Evolutionary conservation across 805 yeast species (phyloP), one percentile per base, ranked within the genome.

Genomic region (Pichia phayaonensis): DNA sequence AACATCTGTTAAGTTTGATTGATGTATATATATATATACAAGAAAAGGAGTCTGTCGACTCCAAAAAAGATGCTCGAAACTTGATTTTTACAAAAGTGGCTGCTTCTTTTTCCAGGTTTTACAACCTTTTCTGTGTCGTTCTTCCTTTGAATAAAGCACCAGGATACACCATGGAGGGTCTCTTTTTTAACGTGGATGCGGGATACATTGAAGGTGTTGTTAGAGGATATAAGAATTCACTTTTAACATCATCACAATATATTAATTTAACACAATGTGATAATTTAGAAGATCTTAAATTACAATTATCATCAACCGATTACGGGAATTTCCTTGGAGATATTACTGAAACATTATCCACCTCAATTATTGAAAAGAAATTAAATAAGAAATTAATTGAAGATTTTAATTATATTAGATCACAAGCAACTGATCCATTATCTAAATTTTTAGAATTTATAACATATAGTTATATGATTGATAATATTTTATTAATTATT

Each of bases 381-480:
- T 83, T 95, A 45, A 76, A 84, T 24, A 76, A 76, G 56, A 88
- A 86, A 65, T 72, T 94, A 52, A 85, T 83, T 61, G 80, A 80
- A 41, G 95, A 94, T 66, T 94, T 90, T 70, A 83, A 86, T 56
- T 92, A 90, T 68, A 75, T 94, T 49, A 81, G 86, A 56, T 78
- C 86, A 43, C 96, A 92, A 67, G 82, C 96, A 5, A 83, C 84
- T 36, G 90, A 89, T 53, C 85, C 84, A 34, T 72, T 92, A 62
- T 73, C 88, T 42, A 80, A 82, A 66, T 90, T 92, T 64, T 77
- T 94, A 81, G 97, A 95, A 66, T 95, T 73, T 66, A 89, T 95
- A 65, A 84, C 95, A 44, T 94, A 90, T 65, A 95, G 97, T 12
- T 94, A 95, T 71, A 94, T 94, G 99, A 95, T 94, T 63, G 99